Evolutionary conservation across 257 asterid genomes (phyloP).

Genomic region (Petunia axillaris): DNA sequence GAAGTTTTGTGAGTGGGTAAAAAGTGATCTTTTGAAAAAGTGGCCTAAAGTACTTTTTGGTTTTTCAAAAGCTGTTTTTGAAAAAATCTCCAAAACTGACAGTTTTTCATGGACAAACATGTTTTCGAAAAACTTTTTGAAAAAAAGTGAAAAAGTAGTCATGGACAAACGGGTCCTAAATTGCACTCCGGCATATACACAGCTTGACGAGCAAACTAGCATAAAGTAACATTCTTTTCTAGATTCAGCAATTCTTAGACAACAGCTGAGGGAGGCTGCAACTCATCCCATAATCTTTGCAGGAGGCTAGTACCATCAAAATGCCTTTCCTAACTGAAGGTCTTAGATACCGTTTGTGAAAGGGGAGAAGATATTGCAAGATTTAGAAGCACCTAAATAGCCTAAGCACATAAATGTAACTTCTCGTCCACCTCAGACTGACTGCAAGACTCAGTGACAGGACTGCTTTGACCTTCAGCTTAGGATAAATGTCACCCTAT

Average conservation of each 20-base stretch:
- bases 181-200: neutral
- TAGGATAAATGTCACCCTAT: constrained; percentile 21
- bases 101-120: too few species aligned
- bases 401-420: neutral
- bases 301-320: too few species aligned
- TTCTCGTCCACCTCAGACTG: neutral
- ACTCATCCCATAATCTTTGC: neutral
- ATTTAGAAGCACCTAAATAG: neutral
- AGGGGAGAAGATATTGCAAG: neutral
- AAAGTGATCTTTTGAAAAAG: too few species aligned
- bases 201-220: neutral
- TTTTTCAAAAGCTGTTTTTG: too few species aligned
- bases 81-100: too few species aligned
- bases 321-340: neutral
- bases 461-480: neutral
- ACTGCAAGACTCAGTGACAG: neutral
- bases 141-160: too few species aligned
- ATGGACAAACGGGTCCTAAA: neutral
- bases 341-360: neutral
- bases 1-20: too few species aligned
- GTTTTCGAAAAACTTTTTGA: too few species aligned
- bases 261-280: neutral
- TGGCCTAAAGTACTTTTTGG: too few species aligned
- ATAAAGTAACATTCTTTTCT: neutral
- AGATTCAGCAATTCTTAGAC: neutral